A percentile compares a stretch with the other conserved stretches of the same genome.
These are phyloP conservation scores for Alternaria gaisen DNA, from an alignment of 2,329 filamentous ascomycete species.

Conservation along the genomic window DNA sequence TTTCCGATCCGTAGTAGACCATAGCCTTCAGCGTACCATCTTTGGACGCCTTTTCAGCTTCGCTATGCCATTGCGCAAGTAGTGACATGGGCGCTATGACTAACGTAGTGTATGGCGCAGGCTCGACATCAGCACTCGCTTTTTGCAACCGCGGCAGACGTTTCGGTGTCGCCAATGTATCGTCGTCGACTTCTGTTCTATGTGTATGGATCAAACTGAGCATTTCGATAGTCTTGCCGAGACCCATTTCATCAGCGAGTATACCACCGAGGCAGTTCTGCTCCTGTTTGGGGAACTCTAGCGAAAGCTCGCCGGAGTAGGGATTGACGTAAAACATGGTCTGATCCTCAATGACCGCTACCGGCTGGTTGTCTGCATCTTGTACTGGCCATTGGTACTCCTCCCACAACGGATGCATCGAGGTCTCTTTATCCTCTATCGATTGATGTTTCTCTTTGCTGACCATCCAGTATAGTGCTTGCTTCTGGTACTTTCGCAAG, in stretches of 20 bases:
- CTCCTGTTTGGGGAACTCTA: conserved; percentile 92
- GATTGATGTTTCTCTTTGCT: conserved; percentile 86
- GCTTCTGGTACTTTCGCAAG: conserved; percentile 91
- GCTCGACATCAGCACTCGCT: conserved; percentile 65
- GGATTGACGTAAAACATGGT: conserved; percentile 92
- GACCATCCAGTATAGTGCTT: conserved; percentile 96
- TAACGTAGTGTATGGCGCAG: conserved; percentile 87
- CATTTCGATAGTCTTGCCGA: conserved; percentile 99
- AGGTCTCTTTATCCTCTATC: conserved; percentile 71
- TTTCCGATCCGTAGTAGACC: conserved; percentile 92
- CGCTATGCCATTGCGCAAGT: conserved; percentile 95
- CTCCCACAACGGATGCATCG: conserved; percentile 98
- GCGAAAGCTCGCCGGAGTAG: conserved; percentile 91
- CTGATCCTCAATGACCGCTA: conserved; percentile 72
- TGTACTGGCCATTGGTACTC: conserved; percentile 90
- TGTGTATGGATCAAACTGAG: conserved; percentile 90
- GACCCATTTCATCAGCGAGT: conserved; percentile 94
- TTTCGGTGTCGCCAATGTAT: conserved; percentile 60
- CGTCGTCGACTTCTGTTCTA: conserved; percentile 62
- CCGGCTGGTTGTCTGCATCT: conserved; percentile 82
- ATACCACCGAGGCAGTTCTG: conserved; percentile 95
- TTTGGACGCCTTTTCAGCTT: conserved; percentile 89
- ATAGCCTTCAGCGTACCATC: conserved; percentile 82
- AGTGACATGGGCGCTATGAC: conserved; percentile 98
- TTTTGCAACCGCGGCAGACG: conserved; percentile 69